phyloP scores from a whole-genome alignment of 192 early-diverging fungal species.

The Phlyctochytrium arcticum region DNA sequence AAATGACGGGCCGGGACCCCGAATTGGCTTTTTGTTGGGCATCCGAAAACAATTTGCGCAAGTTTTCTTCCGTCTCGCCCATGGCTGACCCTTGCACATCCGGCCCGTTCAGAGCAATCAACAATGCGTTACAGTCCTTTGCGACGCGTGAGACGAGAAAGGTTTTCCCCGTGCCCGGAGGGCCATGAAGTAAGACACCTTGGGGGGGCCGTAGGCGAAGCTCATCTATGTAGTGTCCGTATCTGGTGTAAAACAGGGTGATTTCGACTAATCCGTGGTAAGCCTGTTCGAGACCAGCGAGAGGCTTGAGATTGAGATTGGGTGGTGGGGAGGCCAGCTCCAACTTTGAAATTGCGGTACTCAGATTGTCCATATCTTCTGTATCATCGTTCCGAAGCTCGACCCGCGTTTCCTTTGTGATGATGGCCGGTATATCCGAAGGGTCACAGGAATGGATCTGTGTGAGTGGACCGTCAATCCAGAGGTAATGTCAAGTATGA shows the following conservation, averaged over 20 bases:
- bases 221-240: constrained; percentile 36
- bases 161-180: constrained; percentile 96
- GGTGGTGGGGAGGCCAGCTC: too few relatives aligned
- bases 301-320: too few relatives aligned
- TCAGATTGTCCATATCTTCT: too few relatives aligned
- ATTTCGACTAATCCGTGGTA: constrained; percentile 69
- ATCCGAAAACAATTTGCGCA: constrained; percentile 67
- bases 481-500: too few relatives aligned
- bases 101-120: constrained; percentile 76
- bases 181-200: constrained; percentile 84
- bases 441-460: too few relatives aligned
- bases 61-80: constrained; percentile 82
- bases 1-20: constrained; percentile 54
- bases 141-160: constrained; percentile 71
- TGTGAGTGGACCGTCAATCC: too few relatives aligned
- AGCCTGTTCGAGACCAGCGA: constrained; percentile 75
- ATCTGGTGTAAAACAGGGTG: too few relatives aligned
- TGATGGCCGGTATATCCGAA: too few relatives aligned
- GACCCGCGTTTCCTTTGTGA: too few relatives aligned
- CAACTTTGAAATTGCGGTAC: too few relatives aligned
- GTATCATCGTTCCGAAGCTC: too few relatives aligned
- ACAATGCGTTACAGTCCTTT: constrained; percentile 56
- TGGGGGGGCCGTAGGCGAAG: constrained; percentile 76
- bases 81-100: constrained; percentile 78
- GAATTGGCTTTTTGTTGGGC: constrained; percentile 46